Conservation (phyloP, 768 basidiomycete species). For the Rhizopogon vesiculosus region DNA sequence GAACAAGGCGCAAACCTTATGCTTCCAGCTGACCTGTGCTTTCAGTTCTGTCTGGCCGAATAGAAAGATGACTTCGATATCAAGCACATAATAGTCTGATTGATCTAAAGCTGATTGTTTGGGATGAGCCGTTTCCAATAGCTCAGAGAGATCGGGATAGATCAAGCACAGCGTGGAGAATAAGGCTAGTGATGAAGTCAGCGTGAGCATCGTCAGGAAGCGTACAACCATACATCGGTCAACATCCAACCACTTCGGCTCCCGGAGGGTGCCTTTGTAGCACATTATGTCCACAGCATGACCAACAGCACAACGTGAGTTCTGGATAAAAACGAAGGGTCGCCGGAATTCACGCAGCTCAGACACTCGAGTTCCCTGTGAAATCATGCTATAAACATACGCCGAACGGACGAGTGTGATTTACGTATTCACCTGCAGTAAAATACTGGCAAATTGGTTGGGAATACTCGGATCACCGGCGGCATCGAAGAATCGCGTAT, state of each 20-base stretch:
- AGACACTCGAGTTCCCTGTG: too few relatives aligned
- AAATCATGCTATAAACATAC: too few relatives aligned
- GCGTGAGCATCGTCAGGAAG: too few relatives aligned
- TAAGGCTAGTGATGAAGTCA: too few relatives aligned
- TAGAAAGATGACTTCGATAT: slow-evolving; percentile 28
- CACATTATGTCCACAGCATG: background rate
- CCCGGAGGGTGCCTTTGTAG: too few relatives aligned
- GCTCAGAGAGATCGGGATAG: slow-evolving; percentile 1
- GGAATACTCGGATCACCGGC: slow-evolving; percentile 28
- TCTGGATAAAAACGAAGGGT: too few relatives aligned
- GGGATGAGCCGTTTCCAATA: background rate
- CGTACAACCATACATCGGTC: too few relatives aligned
- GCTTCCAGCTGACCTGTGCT: slow-evolving; percentile 35
- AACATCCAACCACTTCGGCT: too few relatives aligned
- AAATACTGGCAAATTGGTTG: slow-evolving; percentile 32
- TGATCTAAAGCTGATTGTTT: background rate
- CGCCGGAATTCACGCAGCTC: too few relatives aligned
- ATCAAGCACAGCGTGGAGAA: too few relatives aligned
- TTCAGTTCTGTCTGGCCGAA: slow-evolving; percentile 37
- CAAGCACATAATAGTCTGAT: slow-evolving; percentile 14
- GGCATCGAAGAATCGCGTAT: slow-evolving; percentile 11
- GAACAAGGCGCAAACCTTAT: slow-evolving; percentile 21
- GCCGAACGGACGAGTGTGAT: too few relatives aligned
- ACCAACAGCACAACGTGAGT: background rate
- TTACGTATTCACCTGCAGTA: slow-evolving; percentile 27